Base-by-base conservation (phyloP, 2,329 filamentous ascomycete species). In the Aspergillus awamori region DNA sequence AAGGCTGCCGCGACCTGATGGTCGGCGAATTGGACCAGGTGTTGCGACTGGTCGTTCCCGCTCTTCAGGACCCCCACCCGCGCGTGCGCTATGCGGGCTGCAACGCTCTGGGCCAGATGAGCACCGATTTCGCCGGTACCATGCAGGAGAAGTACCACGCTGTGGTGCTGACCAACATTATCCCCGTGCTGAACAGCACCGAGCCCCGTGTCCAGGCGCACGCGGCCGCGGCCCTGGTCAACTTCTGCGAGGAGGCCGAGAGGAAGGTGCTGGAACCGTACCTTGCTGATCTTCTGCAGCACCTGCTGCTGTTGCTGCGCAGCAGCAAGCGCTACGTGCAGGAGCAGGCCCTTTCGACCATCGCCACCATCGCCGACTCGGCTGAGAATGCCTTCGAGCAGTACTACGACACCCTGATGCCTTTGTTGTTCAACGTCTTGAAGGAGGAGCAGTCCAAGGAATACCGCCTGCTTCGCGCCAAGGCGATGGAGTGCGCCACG, bases 101-200 rank as follows among this genome's bases (percentile, higher is more conserved):
- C 82, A 98, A 99, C 74, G 95, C 95, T 45, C 85, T 99, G n/a
- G 95, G 95, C 28, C 95, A 99, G 78, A 99, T 99, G 95, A 98
- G 94, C 81, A 99, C 95, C 33, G 95, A 99, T 74, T 99, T 99
- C 76, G 94, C 96, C 11, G 93, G 93, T 11, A 96, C 91, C 10
- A 98, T 99, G 94, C 95, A 99, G 78, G 90, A 92, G 68, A 95
- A 97, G 70, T 96, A 96, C 77, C 95, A 97, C 76, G 87, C 91
- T 65, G 84, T 89, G 48, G 91, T 99, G 15, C 84, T 99, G 55
- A 92, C 89, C 68, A 92, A 92, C 67, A 95, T 99, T 58, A 93
- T 99, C 57, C 93, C 94, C 1, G 94, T 97, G 0, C 85, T 99
- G 5, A 87, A 93, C 71, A 96, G 93, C 2, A 86, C 92, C 1